These are phyloP conservation scores for Exophiala mesophila DNA, from an alignment of 2,329 filamentous ascomycete genomes.

Conservation along the genomic window DNA sequence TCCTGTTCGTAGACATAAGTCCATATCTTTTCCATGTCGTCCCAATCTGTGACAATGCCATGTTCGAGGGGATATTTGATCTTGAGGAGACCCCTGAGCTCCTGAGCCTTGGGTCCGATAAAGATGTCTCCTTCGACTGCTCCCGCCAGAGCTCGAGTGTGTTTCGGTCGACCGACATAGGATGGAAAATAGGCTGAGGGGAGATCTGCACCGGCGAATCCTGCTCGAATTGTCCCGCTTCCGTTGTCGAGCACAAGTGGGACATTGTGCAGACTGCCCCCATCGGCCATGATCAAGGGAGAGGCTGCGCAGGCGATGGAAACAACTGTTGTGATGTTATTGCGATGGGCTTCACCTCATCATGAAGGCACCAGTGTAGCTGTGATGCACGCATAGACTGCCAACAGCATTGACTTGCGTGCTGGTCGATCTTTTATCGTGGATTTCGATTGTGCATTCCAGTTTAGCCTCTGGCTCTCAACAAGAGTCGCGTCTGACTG, in stretches of 20 bases:
- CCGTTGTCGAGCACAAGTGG: constrained; percentile 99
- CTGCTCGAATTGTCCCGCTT: constrained; percentile 92
- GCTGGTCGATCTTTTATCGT: too few relatives aligned
- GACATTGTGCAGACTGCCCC: constrained; percentile 74
- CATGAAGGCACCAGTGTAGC: not conserved
- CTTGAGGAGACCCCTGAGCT: constrained; percentile 87
- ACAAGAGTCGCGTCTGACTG: too few relatives aligned
- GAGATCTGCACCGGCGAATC: constrained; percentile 91
- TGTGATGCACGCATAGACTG: too few relatives aligned
- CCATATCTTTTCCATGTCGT: constrained; percentile 99
- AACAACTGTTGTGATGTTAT: too few relatives aligned
- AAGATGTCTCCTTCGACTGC: constrained; percentile 95
- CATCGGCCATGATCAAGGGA: constrained; percentile 22
- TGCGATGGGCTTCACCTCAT: not conserved
- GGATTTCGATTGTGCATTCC: too few relatives aligned
- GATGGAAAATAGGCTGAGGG: constrained; percentile 98
- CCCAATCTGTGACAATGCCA: constrained; percentile 98
- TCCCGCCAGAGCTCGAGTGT: constrained; percentile 89
- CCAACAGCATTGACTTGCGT: too few relatives aligned
- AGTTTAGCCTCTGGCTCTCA: too few relatives aligned
- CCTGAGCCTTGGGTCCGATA: constrained; percentile 86
- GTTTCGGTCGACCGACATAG: constrained; percentile 93
- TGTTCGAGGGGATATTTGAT: constrained; percentile 95
- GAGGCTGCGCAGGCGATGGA: not conserved
- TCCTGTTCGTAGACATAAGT: constrained; percentile 95